phyloP scores from a whole-genome alignment of 306 rosid species.

The Geum urbanum region DNA sequence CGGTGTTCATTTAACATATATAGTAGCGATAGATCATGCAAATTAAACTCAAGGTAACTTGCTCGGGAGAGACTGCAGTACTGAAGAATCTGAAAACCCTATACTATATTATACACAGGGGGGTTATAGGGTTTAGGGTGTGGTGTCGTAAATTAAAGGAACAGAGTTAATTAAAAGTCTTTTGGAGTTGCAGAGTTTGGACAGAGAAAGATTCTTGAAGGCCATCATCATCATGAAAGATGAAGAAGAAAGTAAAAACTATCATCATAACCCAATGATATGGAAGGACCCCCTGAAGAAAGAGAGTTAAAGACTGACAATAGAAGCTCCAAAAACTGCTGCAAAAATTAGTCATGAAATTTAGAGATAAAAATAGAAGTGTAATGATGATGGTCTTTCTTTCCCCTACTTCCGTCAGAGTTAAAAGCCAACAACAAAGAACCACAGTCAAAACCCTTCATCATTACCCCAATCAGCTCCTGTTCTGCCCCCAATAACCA shows the following conservation, averaged over 20 bases:
- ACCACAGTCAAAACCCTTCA: constrained; percentile 41
- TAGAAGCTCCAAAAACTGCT: constrained; percentile 16
- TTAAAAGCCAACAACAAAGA: constrained; percentile 7
- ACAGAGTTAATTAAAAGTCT: constrained; percentile 6
- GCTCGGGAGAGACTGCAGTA: neutral
- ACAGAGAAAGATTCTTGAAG: constrained; percentile 44
- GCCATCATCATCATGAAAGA: constrained; percentile 19
- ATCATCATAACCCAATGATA: constrained; percentile 31
- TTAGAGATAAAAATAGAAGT: constrained; percentile 28
- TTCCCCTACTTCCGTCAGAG: constrained; percentile 36
- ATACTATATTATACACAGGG: neutral
- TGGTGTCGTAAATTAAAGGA: constrained; percentile 3
- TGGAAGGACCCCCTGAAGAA: constrained; percentile 17
- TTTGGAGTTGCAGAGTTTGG: constrained; percentile 24
- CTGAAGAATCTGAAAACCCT: constrained; percentile 19
- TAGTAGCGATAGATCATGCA: too few relatives aligned
- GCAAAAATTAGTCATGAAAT: constrained; percentile 27
- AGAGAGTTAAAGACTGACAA: constrained; percentile 25
- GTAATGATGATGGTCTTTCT: constrained; percentile 32
- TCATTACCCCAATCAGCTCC: constrained; percentile 57
- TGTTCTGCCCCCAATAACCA: constrained; percentile 33
- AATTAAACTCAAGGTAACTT: neutral
- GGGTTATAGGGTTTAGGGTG: constrained; percentile 11
- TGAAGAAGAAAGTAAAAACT: constrained; percentile 5
- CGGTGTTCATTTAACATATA: neutral